Evolutionary conservation across 2,329 filamentous ascomycete genomes (phyloP).

Genomic region (Neofusicoccum sp.): DNA sequence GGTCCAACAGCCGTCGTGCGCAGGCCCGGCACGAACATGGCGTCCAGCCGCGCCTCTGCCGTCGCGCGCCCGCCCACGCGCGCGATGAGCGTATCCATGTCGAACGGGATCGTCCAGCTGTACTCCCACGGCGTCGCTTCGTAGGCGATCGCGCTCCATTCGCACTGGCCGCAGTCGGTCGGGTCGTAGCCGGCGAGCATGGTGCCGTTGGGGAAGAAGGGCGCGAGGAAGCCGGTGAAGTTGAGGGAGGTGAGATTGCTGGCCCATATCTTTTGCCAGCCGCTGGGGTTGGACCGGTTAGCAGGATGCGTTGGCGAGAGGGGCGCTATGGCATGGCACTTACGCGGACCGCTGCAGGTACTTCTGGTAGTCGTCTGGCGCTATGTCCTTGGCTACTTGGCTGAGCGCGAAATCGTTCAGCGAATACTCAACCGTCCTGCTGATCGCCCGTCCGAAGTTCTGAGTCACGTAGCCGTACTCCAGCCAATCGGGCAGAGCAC

Average conservation of each 20-base stretch:
- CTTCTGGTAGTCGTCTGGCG: constrained; percentile 39
- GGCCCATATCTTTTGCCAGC: constrained; percentile 44
- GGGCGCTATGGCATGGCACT: not conserved
- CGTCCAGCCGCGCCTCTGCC: constrained; percentile 43
- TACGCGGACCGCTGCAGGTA: constrained; percentile 37
- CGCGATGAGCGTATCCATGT: constrained; percentile 41
- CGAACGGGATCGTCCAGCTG: constrained; percentile 44
- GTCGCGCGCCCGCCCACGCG: constrained; percentile 42
- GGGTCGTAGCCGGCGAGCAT: constrained; percentile 41
- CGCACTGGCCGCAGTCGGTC: constrained; percentile 41
- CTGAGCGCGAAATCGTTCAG: constrained; percentile 41
- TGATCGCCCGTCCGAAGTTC: constrained; percentile 29
- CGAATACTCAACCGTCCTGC: constrained; percentile 39
- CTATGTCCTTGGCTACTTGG: constrained; percentile 36
- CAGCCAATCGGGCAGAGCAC: constrained; percentile 32
- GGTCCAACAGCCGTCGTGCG: constrained; percentile 35
- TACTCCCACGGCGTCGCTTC: constrained; percentile 47
- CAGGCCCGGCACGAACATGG: constrained; percentile 40
- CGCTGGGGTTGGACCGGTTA: not conserved
- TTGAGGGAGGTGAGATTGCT: constrained; percentile 35
- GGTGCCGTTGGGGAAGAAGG: constrained; percentile 34
- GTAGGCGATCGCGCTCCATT: constrained; percentile 43
- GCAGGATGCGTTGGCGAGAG: not conserved
- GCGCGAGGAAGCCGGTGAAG: constrained; percentile 31
- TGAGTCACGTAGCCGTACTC: constrained; percentile 28